Evolutionary conservation across 2,329 filamentous ascomycete species (phyloP).

Genomic region (Fusarium sp.): DNA sequence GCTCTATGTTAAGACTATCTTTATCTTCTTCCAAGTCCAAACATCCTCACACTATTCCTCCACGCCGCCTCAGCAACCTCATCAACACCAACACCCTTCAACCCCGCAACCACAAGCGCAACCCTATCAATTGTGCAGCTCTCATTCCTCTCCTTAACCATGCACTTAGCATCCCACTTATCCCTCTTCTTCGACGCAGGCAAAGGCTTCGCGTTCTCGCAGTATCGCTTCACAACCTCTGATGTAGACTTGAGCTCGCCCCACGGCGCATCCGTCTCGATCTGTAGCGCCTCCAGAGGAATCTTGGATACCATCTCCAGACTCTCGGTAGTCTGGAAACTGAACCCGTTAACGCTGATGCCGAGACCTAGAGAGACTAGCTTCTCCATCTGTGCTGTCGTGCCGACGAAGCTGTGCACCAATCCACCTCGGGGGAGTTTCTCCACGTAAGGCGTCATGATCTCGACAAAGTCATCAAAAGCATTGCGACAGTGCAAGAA

Average conservation of each 20-base stretch:
- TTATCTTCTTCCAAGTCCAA: slow-evolving; percentile 46
- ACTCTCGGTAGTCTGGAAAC: slow-evolving; percentile 52
- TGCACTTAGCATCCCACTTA: slow-evolving; percentile 61
- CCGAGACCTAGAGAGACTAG: slow-evolving; percentile 43
- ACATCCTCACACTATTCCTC: slow-evolving; percentile 56
- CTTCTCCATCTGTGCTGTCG: slow-evolving; percentile 46
- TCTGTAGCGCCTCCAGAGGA: slow-evolving; percentile 43
- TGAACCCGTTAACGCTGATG: slow-evolving; percentile 64
- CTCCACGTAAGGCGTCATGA: slow-evolving; percentile 58
- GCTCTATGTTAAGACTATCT: background rate
- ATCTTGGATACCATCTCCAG: slow-evolving; percentile 47
- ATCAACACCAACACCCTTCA: slow-evolving; percentile 61
- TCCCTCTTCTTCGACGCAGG: slow-evolving; percentile 64
- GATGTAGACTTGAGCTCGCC: slow-evolving; percentile 47
- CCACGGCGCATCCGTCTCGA: slow-evolving; percentile 51
- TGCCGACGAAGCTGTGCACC: slow-evolving; percentile 50
- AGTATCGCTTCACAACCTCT: slow-evolving; percentile 57
- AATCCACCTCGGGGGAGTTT: slow-evolving; percentile 45
- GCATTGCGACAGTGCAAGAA: slow-evolving; percentile 50
- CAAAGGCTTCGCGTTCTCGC: slow-evolving; percentile 56
- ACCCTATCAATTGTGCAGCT: slow-evolving; percentile 65
- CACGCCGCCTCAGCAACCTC: slow-evolving; percentile 60
- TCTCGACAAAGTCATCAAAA: slow-evolving; percentile 50
- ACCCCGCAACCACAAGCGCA: slow-evolving; percentile 63
- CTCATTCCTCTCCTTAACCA: slow-evolving; percentile 68